Evolutionary conservation across 1,284 basidiomycete species (phyloP), one percentile per base, ranked within the genome.

Genomic region (Leccinum fuscescens): DNA sequence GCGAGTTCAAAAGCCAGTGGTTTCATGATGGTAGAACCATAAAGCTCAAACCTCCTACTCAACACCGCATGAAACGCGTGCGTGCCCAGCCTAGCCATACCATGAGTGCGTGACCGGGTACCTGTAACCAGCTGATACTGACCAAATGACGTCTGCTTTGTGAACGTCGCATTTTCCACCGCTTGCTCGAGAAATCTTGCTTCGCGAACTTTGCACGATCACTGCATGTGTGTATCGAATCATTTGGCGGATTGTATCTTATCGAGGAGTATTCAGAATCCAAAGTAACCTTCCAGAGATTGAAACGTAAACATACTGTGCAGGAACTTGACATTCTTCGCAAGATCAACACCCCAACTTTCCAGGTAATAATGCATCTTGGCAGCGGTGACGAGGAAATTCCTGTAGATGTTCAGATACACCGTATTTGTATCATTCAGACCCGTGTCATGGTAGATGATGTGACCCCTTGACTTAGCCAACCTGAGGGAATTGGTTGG

Each of bases 301-400:
- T 20, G 49, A 27, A 51, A 76, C 84, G 4, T 33, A 33, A 33
- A 33, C 31, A 44, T 68, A 90, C 86, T 78, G 52, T 79, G 77
- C 56, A 91, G 75, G 69, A 85, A 87, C 52, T 67, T 70, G 54
- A 73, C 66, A 63, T 82, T 82, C 59, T 76, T 79, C 37, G 66
- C 69, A n/a, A 76, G 64, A 55, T 79, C 76, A 5, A 77, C 65
- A n/a, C 79, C 78, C 85, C 83, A 88, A 51, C 81, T 80, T 49
- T 80, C 79, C 39, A 96, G 78, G 73, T 97, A 98, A 55, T 86
- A 82, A 56, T 92, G 86, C 80, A 95, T 90, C 77, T 95, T 98
- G 80, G 96, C 88, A 1, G 93, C 93, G 1, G 88, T 83, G 24
- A 96, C 74, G 20, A 93, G 76, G 69, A 96, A 92, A 68, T 89